A percentile compares a stretch with the other conserved stretches of the same genome.
Evolutionary conservation across 2,329 filamentous ascomycete genomes (phyloP).

Genomic region (Ciborinia camelliae): DNA sequence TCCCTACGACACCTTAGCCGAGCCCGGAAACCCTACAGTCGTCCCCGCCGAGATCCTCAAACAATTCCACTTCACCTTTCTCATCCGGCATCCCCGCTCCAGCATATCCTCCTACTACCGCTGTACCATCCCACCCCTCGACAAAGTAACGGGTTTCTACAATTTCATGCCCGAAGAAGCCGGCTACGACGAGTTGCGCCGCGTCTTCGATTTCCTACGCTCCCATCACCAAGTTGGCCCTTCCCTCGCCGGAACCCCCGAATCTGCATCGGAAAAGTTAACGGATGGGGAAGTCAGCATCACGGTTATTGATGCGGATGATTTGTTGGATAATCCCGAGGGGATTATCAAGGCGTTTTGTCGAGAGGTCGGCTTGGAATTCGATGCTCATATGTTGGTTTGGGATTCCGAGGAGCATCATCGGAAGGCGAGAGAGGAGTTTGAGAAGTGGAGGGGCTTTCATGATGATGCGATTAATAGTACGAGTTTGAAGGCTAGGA

Average conservation of each 20-base stretch:
- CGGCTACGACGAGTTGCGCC: conserved; percentile 83
- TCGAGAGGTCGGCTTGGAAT: conserved; percentile 74
- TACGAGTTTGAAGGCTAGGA: conserved; percentile 67
- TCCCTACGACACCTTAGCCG: conserved; percentile 52
- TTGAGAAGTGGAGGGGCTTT: conserved; percentile 97
- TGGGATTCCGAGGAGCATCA: conserved; percentile 79
- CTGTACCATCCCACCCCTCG: conserved; percentile 85
- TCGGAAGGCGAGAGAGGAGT: conserved; percentile 64
- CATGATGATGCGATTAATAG: conserved; percentile 92
- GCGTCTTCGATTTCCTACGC: conserved; percentile 81
- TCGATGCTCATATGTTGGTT: conserved; percentile 70
- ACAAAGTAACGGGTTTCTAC: conserved; percentile 77
- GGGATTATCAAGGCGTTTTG: conserved; percentile 77
- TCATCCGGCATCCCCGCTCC: conserved; percentile 91
- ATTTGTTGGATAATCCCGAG: conserved; percentile 81
- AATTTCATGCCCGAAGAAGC: conserved; percentile 85
- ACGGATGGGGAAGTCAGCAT: conserved; percentile 54
- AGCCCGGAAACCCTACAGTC: conserved; percentile 78
- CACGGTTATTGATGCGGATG: conserved; percentile 89
- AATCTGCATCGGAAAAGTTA: conserved; percentile 27
- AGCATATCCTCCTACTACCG: conserved; percentile 93
- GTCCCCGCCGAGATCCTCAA: conserved; percentile 70
- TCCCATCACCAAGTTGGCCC: conserved; percentile 68
- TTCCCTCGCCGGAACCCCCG: conserved; percentile 48
- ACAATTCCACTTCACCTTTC: conserved; percentile 89